These are phyloP conservation scores for Diaporthe ilicicola DNA, from an alignment of 2,329 filamentous ascomycete genomes.

Conservation along the genomic window DNA sequence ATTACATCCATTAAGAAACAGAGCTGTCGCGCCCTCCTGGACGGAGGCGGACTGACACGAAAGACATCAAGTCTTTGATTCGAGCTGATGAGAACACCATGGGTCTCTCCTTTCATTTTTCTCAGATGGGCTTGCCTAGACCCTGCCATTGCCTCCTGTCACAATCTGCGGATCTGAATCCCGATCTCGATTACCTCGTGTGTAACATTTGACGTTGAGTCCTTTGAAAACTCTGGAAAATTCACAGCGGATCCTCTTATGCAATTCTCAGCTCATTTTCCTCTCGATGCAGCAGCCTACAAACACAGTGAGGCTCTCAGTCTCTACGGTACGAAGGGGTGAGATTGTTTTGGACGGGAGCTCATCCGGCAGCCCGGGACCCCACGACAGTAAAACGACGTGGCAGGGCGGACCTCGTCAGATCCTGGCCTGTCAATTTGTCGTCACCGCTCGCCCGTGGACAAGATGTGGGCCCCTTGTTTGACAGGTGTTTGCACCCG, in stretches of 20 bases:
- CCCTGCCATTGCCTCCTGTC: conserved; percentile 21
- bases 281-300: neutral
- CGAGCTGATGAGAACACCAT: neutral
- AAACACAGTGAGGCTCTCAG: conserved; percentile 26
- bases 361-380: conserved; percentile 21
- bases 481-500: conserved; percentile 33
- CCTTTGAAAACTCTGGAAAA: conserved; percentile 20
- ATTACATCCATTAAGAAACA: neutral
- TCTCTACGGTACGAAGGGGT: conserved; percentile 19
- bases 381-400: conserved; percentile 30
- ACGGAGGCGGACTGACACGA: neutral
- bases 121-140: conserved; percentile 1
- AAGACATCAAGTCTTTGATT: neutral
- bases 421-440: conserved; percentile 29
- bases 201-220: neutral
- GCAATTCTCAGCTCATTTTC: conserved; percentile 27
- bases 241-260: conserved; percentile 13
- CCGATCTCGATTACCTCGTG: conserved; percentile 32
- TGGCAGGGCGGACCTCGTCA: conserved; percentile 30
- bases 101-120: neutral
- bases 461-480: conserved; percentile 23
- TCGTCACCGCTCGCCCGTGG: conserved; percentile 30
- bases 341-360: conserved; percentile 19
- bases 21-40: neutral
- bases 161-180: conserved; percentile 32